Conservation (phyloP, 2,329 filamentous ascomycete species). For the Sporothrix mexicana region DNA sequence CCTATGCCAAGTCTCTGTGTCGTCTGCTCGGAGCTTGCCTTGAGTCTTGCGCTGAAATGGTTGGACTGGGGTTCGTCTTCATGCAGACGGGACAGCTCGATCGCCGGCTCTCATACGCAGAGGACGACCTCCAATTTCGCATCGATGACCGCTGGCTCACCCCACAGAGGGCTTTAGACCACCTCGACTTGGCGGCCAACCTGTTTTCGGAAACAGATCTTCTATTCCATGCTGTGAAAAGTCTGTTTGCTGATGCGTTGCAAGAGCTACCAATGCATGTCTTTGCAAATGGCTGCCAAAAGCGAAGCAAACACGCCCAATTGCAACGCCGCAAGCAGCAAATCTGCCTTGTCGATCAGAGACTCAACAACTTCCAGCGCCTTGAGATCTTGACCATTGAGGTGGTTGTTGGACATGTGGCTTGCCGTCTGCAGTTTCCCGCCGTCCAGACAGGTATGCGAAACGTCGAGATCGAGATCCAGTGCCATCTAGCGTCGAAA, state of each 20-base stretch:
- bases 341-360: not conserved
- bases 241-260: not conserved
- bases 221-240: not conserved
- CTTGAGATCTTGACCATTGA: not conserved
- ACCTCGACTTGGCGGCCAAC: not conserved
- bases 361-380: not conserved
- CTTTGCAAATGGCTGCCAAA: not conserved
- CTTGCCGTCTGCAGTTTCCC: no score
- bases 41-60: no score
- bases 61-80: no score
- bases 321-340: not conserved
- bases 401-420: no score
- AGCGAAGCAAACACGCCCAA: not conserved
- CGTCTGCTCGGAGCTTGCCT: no score
- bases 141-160: conserved; percentile 8
- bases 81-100: not conserved
- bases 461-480: conserved; percentile 1
- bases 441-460: not conserved
- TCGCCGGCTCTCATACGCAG: not conserved
- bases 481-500: not conserved
- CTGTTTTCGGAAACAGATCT: not conserved
- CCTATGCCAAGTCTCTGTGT: no score
- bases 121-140: not conserved
- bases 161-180: not conserved
- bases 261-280: not conserved